phyloP scores from a whole-genome alignment of 305 asterid genomes.

The Solanum hybrid region DNA sequence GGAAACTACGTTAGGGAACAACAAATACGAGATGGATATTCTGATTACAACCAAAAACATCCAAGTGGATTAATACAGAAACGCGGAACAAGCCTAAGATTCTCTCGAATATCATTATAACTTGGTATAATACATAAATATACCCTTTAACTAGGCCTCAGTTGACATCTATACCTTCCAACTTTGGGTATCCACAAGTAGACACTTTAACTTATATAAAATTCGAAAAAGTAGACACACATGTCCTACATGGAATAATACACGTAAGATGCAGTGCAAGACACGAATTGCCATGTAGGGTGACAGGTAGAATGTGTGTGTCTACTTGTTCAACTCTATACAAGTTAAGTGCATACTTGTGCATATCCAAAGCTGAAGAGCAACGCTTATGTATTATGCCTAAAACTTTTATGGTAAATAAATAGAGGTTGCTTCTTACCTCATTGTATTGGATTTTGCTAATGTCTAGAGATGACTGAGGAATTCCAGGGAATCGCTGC shows the following conservation, averaged over 20 bases:
- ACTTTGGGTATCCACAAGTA: neutral
- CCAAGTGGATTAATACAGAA: neutral
- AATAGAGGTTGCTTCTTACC: constrained; percentile 22
- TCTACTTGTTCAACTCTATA: neutral
- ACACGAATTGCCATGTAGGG: neutral
- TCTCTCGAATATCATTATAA: neutral
- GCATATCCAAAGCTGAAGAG: neutral
- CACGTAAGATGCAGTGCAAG: neutral
- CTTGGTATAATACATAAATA: neutral
- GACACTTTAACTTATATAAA: neutral
- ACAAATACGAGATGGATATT: neutral
- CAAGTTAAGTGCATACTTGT: neutral
- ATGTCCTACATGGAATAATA: neutral
- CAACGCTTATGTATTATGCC: neutral
- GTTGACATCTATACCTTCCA: too few relatives aligned
- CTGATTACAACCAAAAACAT: neutral
- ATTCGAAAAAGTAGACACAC: neutral
- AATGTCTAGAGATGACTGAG: constrained; percentile 57
- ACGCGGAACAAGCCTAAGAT: neutral
- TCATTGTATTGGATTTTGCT: constrained; percentile 48
- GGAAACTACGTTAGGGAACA: neutral
- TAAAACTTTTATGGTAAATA: neutral
- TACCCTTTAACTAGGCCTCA: neutral
- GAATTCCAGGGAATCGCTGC: constrained; percentile 66
- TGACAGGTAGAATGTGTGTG: neutral